Evolutionary conservation across 257 asterid species (phyloP).

Genomic region (Schizonepeta tenuifolia): DNA sequence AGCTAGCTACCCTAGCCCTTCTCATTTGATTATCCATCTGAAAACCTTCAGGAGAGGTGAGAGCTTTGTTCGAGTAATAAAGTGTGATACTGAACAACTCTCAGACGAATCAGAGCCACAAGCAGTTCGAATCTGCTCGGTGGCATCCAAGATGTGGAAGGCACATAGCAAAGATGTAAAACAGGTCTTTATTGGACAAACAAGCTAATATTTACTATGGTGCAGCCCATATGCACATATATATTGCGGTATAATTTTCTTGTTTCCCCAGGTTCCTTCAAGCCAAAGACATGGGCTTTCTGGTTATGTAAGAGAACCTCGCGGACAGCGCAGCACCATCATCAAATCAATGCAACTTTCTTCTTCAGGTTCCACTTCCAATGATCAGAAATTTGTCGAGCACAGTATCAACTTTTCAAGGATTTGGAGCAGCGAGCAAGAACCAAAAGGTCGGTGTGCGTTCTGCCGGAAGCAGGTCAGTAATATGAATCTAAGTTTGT

Average conservation of each 20-base stretch:
- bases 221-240: background rate
- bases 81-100: slow-evolving; percentile 72
- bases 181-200: slow-evolving; percentile 50
- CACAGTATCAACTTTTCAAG: slow-evolving; percentile 76
- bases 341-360: slow-evolving; percentile 58
- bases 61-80: slow-evolving; percentile 88
- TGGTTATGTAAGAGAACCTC: slow-evolving; percentile 51
- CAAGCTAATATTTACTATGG: slow-evolving; percentile 12
- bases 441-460: slow-evolving; percentile 81
- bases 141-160: slow-evolving; percentile 77
- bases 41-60: slow-evolving; percentile 77
- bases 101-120: slow-evolving; percentile 72
- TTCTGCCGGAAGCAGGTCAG: slow-evolving; percentile 82
- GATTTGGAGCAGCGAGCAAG: slow-evolving; percentile 95
- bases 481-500: slow-evolving; percentile 19
- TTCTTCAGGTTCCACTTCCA: slow-evolving; percentile 59
- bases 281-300: slow-evolving; percentile 51
- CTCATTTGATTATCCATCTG: slow-evolving; percentile 88
- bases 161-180: slow-evolving; percentile 50
- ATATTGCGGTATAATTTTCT: slow-evolving; percentile 8
- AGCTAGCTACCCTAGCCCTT: slow-evolving; percentile 74
- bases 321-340: slow-evolving; percentile 45
- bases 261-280: slow-evolving; percentile 52
- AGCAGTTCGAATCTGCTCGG: slow-evolving; percentile 74
- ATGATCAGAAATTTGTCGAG: slow-evolving; percentile 56